Evolutionary conservation across 2,329 filamentous ascomycete species (phyloP), one percentile per base, ranked within the genome.

Genomic region (Diaporthe batatas): DNA sequence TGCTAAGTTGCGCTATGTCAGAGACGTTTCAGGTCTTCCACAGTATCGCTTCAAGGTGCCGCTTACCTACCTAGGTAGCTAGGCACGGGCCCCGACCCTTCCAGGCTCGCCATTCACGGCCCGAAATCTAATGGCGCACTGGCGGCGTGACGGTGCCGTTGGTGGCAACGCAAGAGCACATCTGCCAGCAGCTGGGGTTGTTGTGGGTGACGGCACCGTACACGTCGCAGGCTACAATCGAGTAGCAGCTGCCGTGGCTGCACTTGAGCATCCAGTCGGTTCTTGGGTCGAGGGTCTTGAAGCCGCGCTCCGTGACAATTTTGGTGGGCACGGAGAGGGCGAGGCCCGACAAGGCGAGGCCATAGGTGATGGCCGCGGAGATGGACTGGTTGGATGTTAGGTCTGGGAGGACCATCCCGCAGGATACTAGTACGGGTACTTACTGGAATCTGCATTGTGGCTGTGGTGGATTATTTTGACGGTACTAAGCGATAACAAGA

Each of bases 191-290:
- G 47, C 29, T 67, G 2, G 44, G 44, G 47, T 67, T 29, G 44
- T 67, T 67, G 47, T 67, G 62, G 0, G 62, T 53, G n/a, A 67
- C 62, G 1, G 47, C 10, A 11, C 62, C 62, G 21, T 39, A 16
- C 47, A 3, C 3, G 47, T 34, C 51, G 16, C 62, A 67, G 62
- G 29, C 47, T 8, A 67, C 62, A 21, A 67, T 29, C 21, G 62
- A 67, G 32, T 67, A 67, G 62, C 62, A 67, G 62, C 62, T 53
- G 62, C 62, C 62, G 47, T 53, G 47, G 32, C 14, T 53, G 62
- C 62, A 67, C 21, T 53, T 67, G 32, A 67, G 62, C 62, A 67
- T 67, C 47, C 47, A 67, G 44, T 67, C 62, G 44, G 47, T 67
- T 12, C n/a, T 25, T n/a, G 32, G 36, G 47, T 14, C n/a, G 8